Base-by-base conservation (phyloP, 345 rosid species). In the Eucalyptus guilfoylei region DNA sequence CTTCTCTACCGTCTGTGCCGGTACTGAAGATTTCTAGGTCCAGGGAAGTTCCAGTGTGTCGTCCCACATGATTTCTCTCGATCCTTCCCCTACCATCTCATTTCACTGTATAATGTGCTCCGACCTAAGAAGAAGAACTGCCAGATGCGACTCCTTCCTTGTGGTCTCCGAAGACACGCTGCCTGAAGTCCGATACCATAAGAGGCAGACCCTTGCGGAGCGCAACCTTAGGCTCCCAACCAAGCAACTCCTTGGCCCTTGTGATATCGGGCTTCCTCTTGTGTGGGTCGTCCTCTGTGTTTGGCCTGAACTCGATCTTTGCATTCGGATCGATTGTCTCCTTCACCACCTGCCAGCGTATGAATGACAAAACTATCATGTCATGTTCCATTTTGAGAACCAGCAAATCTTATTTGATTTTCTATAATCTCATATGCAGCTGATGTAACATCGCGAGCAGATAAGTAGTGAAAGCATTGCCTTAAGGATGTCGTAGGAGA, bases 241-340 rank as follows among this genome's bases (percentile, higher is more conserved):
- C 98, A 4, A 97, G 97, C 17, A 92, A 95, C 72, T 97, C 98
- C 89, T 98, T 98, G 17, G 99, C 99, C 90, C 88, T 96, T 42
- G 97, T 91, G 86, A 98, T 98, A 87, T 98, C 99, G 45, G 99
- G 99, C 92, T 98, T 98, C 93, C 99, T 98, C 96, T 98, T 98
- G 96, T 98, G 99, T 6, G 99, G 99, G 91, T 98, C 99, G 87
- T 98, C 99, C 85, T 95, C 98, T 69, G 99, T 98, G 94, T 98
- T 98, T 3, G 97, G 96, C 92, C 90, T 96, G 90, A 98, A 98
- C 95, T 96, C 99, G 50, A 98, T 98, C 92, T 91, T 96, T 50
- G 99, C 99, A 89, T 95, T 96, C 6, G 99, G 96, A 89, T 98
- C 99, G 13, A 98, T 98, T 19, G 99, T 95, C 91, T 98, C 98